Percentiles rank a stretch among this genome's conserved stretches.
Evolutionary conservation across 805 yeast genomes (phyloP).

Genomic region (Cyberlindnera nakhonratchasimensis): DNA sequence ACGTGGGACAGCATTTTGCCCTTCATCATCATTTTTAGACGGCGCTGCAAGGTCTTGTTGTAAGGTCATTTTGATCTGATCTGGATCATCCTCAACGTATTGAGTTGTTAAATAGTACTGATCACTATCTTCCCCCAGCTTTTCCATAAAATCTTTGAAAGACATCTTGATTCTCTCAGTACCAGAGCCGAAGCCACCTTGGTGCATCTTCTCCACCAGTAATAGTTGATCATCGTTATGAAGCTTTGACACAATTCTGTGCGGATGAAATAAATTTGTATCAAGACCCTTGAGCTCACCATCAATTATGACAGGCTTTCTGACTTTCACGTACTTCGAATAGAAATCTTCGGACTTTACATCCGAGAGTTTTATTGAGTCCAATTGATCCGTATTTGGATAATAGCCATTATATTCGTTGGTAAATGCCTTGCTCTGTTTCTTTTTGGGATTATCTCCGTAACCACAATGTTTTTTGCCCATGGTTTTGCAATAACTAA

Average conservation of each 20-base stretch:
- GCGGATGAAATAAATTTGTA: constrained; percentile 32
- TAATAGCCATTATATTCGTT: constrained; percentile 15
- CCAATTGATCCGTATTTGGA: constrained; percentile 6
- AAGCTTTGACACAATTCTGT: constrained; percentile 32
- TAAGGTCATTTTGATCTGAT: constrained; percentile 24
- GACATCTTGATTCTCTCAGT: constrained; percentile 47
- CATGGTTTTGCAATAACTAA: no score
- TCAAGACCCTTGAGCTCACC: constrained; percentile 37
- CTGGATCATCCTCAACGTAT: constrained; percentile 47
- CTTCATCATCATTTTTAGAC: constrained; percentile 12
- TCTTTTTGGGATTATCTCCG: neutral
- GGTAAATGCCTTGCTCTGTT: neutral
- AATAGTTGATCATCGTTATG: constrained; percentile 36
- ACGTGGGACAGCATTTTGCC: constrained; percentile 5
- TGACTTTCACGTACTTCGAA: constrained; percentile 15
- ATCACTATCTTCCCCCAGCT: constrained; percentile 42
- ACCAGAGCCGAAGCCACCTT: constrained; percentile 71
- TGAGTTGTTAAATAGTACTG: constrained; percentile 67
- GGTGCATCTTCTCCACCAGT: constrained; percentile 55
- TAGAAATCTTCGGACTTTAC: constrained; percentile 9
- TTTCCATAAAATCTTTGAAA: constrained; percentile 45
- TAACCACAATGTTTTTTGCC: neutral
- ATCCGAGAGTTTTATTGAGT: neutral
- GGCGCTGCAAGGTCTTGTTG: constrained; percentile 14
- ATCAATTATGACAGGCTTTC: constrained; percentile 46